Base-by-base conservation (phyloP, 768 basidiomycete genomes). In the Termitomyces sp. region DNA sequence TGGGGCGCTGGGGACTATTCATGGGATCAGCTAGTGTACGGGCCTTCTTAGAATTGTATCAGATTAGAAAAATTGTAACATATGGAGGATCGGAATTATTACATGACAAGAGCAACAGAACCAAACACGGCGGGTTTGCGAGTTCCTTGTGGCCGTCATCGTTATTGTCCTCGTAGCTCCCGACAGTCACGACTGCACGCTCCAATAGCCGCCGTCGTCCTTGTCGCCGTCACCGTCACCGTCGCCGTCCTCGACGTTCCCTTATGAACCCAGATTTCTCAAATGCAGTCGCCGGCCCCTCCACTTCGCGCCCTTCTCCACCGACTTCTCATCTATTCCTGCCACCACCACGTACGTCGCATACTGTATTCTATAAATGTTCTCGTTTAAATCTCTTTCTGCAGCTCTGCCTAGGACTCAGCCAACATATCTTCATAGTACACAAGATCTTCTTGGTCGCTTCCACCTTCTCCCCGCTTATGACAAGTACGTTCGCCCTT, bases 401-500 rank as follows among this genome's bases (percentile, higher is more conserved):
- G 55, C 60, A 76, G 76, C 64, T 11, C 71, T 65, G 10, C 70
- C 67, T 10, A 66, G 70, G 60, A 71, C 68, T 22, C 76, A 76
- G 47, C 70, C 72, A 38, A 78, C 76, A 26, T 75, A 80, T 67
- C 78, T 92, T 49, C 68, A 77, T 40, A 88, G 89, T 71, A 90
- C 90, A 1, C 82, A 92, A 64, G 90, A 92, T 70, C 82, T 92
- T 50, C 76, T 92, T 54, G 74, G 80, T 44, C 84, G 85, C 57
- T 88, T 92, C 63, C 74, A 80, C 48, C 81, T 92, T 28, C 77
- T 84, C 48, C 62, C 83, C 10, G 83, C 87, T n/a, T 92, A 92
- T 66, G 85, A 90, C 72, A 87, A 84, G 64, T 87, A 91, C 63
- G 90, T 91, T 49, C 78, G 84, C n/a, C 78, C 82, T 11, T 71